Evolutionary conservation across 106 monocot species (phyloP), one percentile per base, ranked within the genome.

Genomic region (Alisma plantagoaquatica): DNA sequence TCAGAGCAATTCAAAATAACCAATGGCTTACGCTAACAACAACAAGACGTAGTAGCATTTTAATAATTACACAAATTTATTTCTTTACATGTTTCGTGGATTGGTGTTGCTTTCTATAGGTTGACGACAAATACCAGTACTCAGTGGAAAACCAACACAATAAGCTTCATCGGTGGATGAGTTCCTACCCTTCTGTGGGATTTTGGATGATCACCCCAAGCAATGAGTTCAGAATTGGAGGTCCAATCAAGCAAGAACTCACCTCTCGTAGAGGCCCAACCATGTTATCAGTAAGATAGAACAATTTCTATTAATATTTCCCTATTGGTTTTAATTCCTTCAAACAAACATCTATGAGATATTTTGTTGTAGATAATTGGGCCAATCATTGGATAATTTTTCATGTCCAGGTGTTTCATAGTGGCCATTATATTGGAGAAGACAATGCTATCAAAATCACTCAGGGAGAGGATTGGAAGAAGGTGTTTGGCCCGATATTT

Each of bases 121-220:
- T 96, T 55, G 94, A 96, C 65, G 94, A 96, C 56, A 96, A 96
- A 53, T 96, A 88, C 27, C 94, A 96, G 53, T 96, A 96, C 35
- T 96, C 94, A 0, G 64, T 66, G 32, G 75, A 96, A 2, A 63
- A 96, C 54, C 72, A 81, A 65, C 77, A 88, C 51, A 96, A 70
- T 61, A 63, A 44, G 19, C 81, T 92, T n/a, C 91, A 92, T 62
- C 81, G 91, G 28, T 92, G 91, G 91, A 82, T 91, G 24, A 69
- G 65, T 35, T 59, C 23, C 9, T 63, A 91, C 24, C 74, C 68
- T 21, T 63, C 79, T 1, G 72, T 70, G 22, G 91, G 91, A 4
- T 85, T 91, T 50, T 91, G 91, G 84, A 63, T 73, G 33, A 89
- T 96, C 41, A 88, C 94, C 20, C 88, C 94, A 0, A 96, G 94